Evolutionary conservation across 371 early-diverging fungal genomes (phyloP), one percentile per base, ranked within the genome.

Genomic region (Mucor circinelloides): DNA sequence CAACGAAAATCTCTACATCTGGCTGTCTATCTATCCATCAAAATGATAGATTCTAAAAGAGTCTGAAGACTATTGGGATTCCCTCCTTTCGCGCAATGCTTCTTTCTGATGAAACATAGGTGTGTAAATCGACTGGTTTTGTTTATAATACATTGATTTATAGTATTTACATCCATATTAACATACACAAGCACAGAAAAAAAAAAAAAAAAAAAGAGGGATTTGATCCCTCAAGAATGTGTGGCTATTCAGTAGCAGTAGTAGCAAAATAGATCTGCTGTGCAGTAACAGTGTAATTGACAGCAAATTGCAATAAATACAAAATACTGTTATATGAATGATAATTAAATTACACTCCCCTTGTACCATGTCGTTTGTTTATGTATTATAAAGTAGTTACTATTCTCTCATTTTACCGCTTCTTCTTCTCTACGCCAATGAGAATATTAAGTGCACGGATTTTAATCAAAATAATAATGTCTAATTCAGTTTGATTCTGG

Each of bases 211-310:
- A 27, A 52, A 52, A 52, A 52, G 25, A 52, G 52, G 52, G 52
- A 52, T 52, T 15, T 6, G 23, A 52, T 52, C 15, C 52, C 52
- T 52, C 23, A 52, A 52, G 52, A 52, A 52, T 52, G 52, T 52
- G 23, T 21, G 27, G 12, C 12, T 27, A 25, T 52, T 25, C 12
- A 25, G 13, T 9, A 12, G 27, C 13, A 4, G 27, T 21, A 48
- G 48, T 52, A 52, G 27, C 13, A 52, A 15, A 13, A 52, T 52
- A 52, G 52, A 52, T 52, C 52, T 25, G 5, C 52, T 52, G 9
- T 52, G 52, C 52, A 52, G 52, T 52, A 52, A 52, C 52, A 27
- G 23, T 52, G 40, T 40, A 40, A 52, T 52, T 52, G 52, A 52
- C 52, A 52, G 52, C 52, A 52, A 52, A 27, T 48, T 52, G 23